Conservation (phyloP, 352 stramenopile species). For the Phytophthora fragariaefolia region DNA sequence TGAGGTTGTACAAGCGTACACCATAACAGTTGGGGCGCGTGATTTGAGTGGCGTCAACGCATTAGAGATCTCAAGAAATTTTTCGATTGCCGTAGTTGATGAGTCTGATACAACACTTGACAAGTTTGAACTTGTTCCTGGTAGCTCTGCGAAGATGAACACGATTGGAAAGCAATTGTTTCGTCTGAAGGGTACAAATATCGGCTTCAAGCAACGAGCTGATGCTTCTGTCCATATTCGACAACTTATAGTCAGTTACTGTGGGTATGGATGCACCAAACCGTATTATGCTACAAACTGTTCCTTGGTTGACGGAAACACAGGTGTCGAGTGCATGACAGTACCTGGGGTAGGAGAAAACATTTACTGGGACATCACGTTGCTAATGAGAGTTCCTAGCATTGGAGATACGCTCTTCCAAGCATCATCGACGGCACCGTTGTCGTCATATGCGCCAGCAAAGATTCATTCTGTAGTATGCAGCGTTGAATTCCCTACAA, state of each 20-base stretch:
- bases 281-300: slow-evolving; percentile 51
- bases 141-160: slow-evolving; percentile 20
- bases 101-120: slow-evolving; percentile 32
- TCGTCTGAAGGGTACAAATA: slow-evolving; percentile 51
- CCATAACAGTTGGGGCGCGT: slow-evolving; percentile 39
- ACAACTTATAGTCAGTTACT: slow-evolving; percentile 52
- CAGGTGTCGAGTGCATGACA: slow-evolving; percentile 48
- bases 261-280: slow-evolving; percentile 41
- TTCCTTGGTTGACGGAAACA: slow-evolving; percentile 53
- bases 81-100: slow-evolving; percentile 27
- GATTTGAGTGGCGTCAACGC: slow-evolving; percentile 40
- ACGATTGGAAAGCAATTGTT: slow-evolving; percentile 49
- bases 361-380: slow-evolving; percentile 59
- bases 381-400: slow-evolving; percentile 48
- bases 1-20: slow-evolving; percentile 53
- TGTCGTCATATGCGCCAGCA: slow-evolving; percentile 48
- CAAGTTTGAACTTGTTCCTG: slow-evolving; percentile 10
- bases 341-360: slow-evolving; percentile 43
- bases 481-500: slow-evolving; percentile 42
- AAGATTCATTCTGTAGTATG: slow-evolving; percentile 41
- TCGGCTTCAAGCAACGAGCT: slow-evolving; percentile 62
- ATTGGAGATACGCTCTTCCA: slow-evolving; percentile 51
- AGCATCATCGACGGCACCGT: slow-evolving; percentile 40
- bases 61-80: slow-evolving; percentile 15
- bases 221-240: slow-evolving; percentile 45